Evolutionary conservation across 1,284 basidiomycete species (phyloP), one percentile per base, ranked within the genome.

Genomic region (Pascua sp.): DNA sequence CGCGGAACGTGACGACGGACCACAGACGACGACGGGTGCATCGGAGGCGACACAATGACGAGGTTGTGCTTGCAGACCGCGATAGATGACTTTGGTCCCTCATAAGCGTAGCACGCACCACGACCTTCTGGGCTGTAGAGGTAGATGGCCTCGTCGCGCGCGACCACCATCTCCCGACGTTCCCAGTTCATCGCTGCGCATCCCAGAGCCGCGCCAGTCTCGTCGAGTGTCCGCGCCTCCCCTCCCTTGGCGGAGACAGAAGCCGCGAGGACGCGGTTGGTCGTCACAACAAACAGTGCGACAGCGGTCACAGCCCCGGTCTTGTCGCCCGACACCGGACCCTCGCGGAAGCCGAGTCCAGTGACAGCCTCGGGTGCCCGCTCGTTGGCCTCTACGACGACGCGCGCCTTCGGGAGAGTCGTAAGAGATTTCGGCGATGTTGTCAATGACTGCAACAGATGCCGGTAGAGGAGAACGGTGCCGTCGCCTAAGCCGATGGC

Each of bases 401-500:
- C 82, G 41, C 88, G 86, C 8, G 87, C 82, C 78, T 94, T 93
- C 0, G 90, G 90, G 13, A 94, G 77, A 8, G 87, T 78, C 7
- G 85, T 85, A 12, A 90, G 81, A 1, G 86, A 60, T 0, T 68
- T 70, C 0, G 75, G 75, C 1, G 75, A 72, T 0, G 87, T 85
- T 11, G 86, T 83, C 18, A 94, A 81, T 0, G 90, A 91, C 70
- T 95, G 91, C 68, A 94, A 87, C 41, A 98, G 81, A 67, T 96
- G 90, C 5, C 91, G 86, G 71, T 93, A 93, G 16, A 97, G 81
- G 7, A 97, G 82, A 8, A 97, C 92, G 0, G 90, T 90, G n/a
- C 95, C 95, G 69, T 98, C 94, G 1, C 87, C 92, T 11, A 98
- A 83, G 9, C 92, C 95, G 43, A 97, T 83, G 5, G 93, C 89